These are phyloP conservation scores for Euryodendron excelsum DNA, from an alignment of 148 eudicot genomes.

Conservation along the genomic window DNA sequence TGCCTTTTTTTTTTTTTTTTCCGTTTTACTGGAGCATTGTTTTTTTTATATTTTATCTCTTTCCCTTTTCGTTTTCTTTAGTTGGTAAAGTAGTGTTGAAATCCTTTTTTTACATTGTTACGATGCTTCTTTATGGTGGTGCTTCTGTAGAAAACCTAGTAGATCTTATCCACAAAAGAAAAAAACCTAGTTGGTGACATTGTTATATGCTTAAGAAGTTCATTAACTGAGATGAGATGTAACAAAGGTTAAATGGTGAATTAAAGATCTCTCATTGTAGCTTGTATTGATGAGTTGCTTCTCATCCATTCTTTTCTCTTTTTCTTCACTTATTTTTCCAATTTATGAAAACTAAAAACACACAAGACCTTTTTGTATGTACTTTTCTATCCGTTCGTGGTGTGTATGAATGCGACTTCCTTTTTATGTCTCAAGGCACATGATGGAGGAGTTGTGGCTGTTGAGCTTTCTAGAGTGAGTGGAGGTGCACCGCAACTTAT, in stretches of 20 bases:
- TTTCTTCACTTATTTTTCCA: not conserved
- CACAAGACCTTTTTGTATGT: not conserved
- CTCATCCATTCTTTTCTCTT: conserved; percentile 4
- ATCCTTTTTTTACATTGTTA: not conserved
- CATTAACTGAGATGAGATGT: not conserved
- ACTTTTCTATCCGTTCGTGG: not conserved
- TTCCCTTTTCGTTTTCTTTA: not conserved
- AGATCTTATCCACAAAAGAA: no score
- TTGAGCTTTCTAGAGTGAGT: conserved; percentile 89
- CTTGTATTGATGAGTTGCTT: conserved; percentile 7
- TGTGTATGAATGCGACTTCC: not conserved
- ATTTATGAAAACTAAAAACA: not conserved
- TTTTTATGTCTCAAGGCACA: conserved; percentile 58
- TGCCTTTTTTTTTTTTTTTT: not conserved
- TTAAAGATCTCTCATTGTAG: not conserved
- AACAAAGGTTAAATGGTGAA: not conserved
- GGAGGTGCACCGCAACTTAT: conserved; percentile 96
- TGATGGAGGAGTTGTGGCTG: conserved; percentile 95
- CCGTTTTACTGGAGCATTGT: no score
- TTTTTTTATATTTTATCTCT: not conserved
- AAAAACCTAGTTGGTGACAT: not conserved
- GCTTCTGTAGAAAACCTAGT: not conserved
- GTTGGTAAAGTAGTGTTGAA: not conserved
- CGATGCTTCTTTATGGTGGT: not conserved
- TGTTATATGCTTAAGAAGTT: not conserved